Base-by-base conservation (phyloP, 441 rosid genomes). In the Hura crepitans region DNA sequence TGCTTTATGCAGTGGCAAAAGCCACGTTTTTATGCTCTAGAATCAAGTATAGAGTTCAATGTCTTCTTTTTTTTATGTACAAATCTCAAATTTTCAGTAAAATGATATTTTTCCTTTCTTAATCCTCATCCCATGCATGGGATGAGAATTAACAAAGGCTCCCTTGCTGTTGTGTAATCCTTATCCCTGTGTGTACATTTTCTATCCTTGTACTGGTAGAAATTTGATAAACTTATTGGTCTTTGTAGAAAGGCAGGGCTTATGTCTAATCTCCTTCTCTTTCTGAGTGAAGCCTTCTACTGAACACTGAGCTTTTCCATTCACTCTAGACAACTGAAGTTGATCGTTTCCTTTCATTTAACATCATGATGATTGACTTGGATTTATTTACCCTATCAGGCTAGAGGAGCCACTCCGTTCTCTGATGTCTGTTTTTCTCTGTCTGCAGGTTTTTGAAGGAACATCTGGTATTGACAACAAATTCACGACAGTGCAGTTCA, bases 381-480 rank as follows among this genome's bases (percentile, higher is more conserved):
- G 59, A 6, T 37, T 55, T 55, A 33, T 25, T 8, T 55, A 23
- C 6, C 4, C 59, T 10, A 4, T 55, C 31, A 55, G 59, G 25
- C 15, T 12, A 55, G 59, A 55, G 17, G 25, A 55, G 59, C 13
- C 59, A 27, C 15, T 10, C 6, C 61, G 14, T 28, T 56, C 31
- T 62, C 59, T 18, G 30, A 55, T 49, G 27, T 58, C 27, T 73
- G 14, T 72, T 20, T 42, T 60, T 49, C 42, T 18, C 35, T 70
- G 69, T 25, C 63, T 75, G 73, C 75, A 93, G 97, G 98, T 93
- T 23, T 93, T 93, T 81, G 97, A 93, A 81, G 97, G 97, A 74
- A 93, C 98, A 65, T 91, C 98, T 71, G 98, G 97, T 46, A 93
- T 93, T 42, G 98, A 93, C 81, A 93, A 89, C 85, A 93, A 93